These are phyloP conservation scores for Nemania sp. DNA, from an alignment of 2,329 filamentous ascomycete species.

Conservation along the genomic window DNA sequence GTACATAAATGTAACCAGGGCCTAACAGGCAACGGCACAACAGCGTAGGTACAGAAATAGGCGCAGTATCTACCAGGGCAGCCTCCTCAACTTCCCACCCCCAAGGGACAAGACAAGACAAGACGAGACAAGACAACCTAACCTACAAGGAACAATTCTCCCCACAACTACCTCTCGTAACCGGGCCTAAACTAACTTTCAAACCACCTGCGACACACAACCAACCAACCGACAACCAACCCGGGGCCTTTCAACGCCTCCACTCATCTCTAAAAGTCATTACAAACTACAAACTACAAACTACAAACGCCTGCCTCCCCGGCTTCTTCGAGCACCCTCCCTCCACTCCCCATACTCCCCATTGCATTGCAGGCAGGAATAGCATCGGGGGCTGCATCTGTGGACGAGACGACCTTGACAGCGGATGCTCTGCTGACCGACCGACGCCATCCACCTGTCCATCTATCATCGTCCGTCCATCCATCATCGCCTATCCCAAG, in stretches of 20 bases:
- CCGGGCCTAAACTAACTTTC: slow-evolving; percentile 8
- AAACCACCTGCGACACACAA: slow-evolving; percentile 7
- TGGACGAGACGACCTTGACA: slow-evolving; percentile 17
- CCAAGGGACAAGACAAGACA: background rate
- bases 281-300: slow-evolving; percentile 6
- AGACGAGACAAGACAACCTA: too few species aligned
- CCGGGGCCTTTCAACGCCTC: slow-evolving; percentile 23
- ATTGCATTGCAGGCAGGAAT: slow-evolving; percentile 1
- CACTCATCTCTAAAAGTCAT: slow-evolving; percentile 24
- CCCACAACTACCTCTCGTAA: slow-evolving; percentile 13
- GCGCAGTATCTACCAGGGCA: background rate
- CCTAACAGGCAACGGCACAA: background rate
- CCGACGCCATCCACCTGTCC: background rate
- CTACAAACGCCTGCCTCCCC: background rate
- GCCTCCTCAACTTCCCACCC: slow-evolving; percentile 8
- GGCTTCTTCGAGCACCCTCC: slow-evolving; percentile 9
- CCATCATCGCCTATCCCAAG: too few species aligned
- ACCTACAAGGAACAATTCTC: slow-evolving; percentile 2
- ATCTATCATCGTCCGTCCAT: background rate
- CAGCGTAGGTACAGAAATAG: background rate
- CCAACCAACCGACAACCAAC: background rate
- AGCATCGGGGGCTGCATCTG: slow-evolving; percentile 20
- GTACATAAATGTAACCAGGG: background rate
- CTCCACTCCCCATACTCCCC: slow-evolving; percentile 17
- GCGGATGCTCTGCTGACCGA: slow-evolving; percentile 13